Conservation (phyloP, 164 flowering plant species). For the Piper betle region DNA sequence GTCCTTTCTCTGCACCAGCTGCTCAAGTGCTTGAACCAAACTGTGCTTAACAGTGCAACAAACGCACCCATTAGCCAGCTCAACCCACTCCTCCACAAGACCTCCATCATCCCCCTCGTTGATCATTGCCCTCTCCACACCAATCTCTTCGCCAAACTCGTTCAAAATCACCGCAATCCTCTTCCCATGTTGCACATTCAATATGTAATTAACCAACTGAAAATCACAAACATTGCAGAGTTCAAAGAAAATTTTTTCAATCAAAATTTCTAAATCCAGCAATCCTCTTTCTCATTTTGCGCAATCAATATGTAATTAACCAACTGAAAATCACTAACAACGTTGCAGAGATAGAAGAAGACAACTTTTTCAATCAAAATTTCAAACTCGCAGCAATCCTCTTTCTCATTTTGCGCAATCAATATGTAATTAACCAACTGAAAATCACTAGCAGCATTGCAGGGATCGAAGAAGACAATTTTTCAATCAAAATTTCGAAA, state of each 20-base stretch:
- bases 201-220: conserved; percentile 70
- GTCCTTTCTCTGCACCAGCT: conserved; percentile 77
- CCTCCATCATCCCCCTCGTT: conserved; percentile 88
- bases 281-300: too few species aligned
- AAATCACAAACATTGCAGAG: background rate
- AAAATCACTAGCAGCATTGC: too few species aligned
- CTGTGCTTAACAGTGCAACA: conserved; percentile 98
- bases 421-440: too few species aligned
- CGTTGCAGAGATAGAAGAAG: too few species aligned
- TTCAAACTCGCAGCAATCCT: too few species aligned
- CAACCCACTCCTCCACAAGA: conserved; percentile 97
- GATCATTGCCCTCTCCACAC: conserved; percentile 95
- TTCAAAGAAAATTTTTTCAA: background rate
- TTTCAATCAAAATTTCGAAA: too few species aligned
- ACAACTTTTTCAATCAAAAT: too few species aligned
- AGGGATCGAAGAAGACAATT: too few species aligned
- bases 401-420: too few species aligned
- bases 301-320: conserved; percentile 70
- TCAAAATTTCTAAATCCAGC: conserved; percentile 15
- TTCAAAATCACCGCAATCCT: conserved; percentile 91
- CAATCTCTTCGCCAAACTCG: conserved; percentile 96
- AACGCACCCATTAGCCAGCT: conserved; percentile 97
- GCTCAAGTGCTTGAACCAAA: conserved; percentile 92
- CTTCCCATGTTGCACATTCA: conserved; percentile 84
- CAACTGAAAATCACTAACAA: conserved; percentile 44